These are phyloP conservation scores for Leccinum boreale DNA, from an alignment of 768 basidiomycete species.

Conservation along the genomic window DNA sequence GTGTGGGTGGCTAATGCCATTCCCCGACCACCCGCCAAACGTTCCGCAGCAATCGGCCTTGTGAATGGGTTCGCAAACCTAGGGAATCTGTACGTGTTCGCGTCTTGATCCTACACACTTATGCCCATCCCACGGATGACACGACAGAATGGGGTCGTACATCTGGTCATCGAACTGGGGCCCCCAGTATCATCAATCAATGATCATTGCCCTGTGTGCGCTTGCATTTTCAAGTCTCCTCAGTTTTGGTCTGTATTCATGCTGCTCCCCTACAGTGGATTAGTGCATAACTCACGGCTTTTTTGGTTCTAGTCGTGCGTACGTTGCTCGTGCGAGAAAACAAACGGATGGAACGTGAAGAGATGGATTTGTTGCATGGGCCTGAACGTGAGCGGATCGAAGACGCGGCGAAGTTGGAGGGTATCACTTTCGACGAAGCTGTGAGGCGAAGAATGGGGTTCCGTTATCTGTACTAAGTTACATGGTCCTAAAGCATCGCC, in stretches of 20 bases:
- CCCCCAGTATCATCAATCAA: slow-evolving; percentile 59
- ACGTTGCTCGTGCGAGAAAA: slow-evolving; percentile 48
- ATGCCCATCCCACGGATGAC: not conserved
- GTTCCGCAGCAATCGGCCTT: slow-evolving; percentile 56
- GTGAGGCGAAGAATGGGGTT: slow-evolving; percentile 54
- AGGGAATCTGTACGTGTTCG: slow-evolving; percentile 49
- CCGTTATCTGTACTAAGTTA: slow-evolving; percentile 48
- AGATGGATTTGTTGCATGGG: slow-evolving; percentile 40
- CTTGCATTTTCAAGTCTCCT: slow-evolving; percentile 32
- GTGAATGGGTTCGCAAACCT: slow-evolving; percentile 61
- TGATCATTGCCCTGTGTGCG: slow-evolving; percentile 45
- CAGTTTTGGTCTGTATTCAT: slow-evolving; percentile 30
- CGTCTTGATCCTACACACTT: not conserved
- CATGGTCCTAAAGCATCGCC: no score
- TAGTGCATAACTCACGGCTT: not conserved
- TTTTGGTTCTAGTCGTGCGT: slow-evolving; percentile 37
- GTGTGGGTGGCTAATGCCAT: slow-evolving; percentile 64
- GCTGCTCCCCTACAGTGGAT: not conserved
- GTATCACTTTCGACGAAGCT: slow-evolving; percentile 58
- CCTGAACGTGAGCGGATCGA: slow-evolving; percentile 49
- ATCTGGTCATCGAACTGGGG: slow-evolving; percentile 62
- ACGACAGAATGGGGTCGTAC: slow-evolving; percentile 54
- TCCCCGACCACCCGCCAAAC: slow-evolving; percentile 53
- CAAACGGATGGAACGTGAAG: slow-evolving; percentile 46
- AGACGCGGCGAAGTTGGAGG: slow-evolving; percentile 57